Conservation (phyloP, 108 stramenopile species). For the Nitzschia sp. region DNA sequence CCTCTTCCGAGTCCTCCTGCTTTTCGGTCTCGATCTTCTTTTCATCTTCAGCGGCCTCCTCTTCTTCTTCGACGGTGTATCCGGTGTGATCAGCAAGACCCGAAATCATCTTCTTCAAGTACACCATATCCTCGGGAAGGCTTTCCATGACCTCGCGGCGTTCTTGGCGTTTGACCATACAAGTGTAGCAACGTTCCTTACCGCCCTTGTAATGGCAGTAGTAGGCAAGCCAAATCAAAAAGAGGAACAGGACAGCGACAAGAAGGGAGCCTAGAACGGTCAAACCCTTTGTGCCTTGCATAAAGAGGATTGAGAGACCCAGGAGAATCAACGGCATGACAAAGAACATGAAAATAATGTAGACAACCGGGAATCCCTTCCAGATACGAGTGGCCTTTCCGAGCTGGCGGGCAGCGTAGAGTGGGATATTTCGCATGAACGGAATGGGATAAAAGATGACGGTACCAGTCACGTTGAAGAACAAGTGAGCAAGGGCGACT, state of each 20-base stretch:
- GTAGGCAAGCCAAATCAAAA: slow-evolving; percentile 41
- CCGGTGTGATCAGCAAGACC: slow-evolving; percentile 51
- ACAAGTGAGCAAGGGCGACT: slow-evolving; percentile 77
- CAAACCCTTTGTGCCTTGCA: slow-evolving; percentile 56
- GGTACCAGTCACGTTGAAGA: slow-evolving; percentile 84
- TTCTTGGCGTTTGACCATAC: slow-evolving; percentile 45
- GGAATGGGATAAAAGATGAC: slow-evolving; percentile 87
- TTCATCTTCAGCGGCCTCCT: slow-evolving; percentile 7
- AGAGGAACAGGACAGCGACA: slow-evolving; percentile 39
- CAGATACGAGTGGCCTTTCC: slow-evolving; percentile 66
- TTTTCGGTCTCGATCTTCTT: neutral
- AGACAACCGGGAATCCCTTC: slow-evolving; percentile 64
- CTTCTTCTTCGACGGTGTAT: slow-evolving; percentile 7
- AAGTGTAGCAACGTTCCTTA: slow-evolving; percentile 21
- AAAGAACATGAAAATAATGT: slow-evolving; percentile 71
- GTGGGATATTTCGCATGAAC: slow-evolving; percentile 72
- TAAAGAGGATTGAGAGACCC: slow-evolving; percentile 62
- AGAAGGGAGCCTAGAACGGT: slow-evolving; percentile 69
- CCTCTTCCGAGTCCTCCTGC: too few relatives aligned
- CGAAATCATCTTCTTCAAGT: slow-evolving; percentile 40
- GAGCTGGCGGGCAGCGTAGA: slow-evolving; percentile 63
- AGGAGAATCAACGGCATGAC: slow-evolving; percentile 63
- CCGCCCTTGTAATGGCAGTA: slow-evolving; percentile 57
- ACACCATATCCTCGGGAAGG: slow-evolving; percentile 60
- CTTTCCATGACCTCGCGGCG: slow-evolving; percentile 27